phyloP scores from a whole-genome alignment of 164 flowering plant species.

The Magnolia sinica region DNA sequence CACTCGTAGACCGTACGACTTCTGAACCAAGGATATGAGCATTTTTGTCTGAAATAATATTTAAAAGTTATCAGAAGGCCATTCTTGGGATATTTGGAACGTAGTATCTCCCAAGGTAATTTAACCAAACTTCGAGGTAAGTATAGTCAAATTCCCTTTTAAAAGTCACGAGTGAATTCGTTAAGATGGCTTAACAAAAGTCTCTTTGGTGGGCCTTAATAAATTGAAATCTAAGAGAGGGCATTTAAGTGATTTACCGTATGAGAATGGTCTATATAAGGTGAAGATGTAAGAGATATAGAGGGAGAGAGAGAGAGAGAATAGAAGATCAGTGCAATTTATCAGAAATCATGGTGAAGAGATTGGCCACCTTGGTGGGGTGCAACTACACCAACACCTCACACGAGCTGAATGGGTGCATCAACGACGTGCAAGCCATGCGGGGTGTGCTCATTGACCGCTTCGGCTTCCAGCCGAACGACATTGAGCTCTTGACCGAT shows the following conservation, averaged over 20 bases:
- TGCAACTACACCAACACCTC: constrained; percentile 57
- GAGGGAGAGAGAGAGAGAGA: neutral
- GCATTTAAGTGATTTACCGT: neutral
- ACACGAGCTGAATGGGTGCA: constrained; percentile 73
- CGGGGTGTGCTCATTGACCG: constrained; percentile 31
- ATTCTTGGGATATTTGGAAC: no score
- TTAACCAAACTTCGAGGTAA: no score
- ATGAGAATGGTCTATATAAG: neutral
- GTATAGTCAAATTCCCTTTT: no score
- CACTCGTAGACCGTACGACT: no score
- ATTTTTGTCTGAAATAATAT: no score
- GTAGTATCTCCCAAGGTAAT: no score
- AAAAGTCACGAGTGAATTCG: neutral
- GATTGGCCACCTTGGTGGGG: constrained; percentile 58
- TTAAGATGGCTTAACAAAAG: no score
- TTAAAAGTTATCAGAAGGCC: no score
- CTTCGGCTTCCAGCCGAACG: constrained; percentile 45
- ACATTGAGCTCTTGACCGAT: constrained; percentile 54
- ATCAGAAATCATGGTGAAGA: constrained; percentile 26
- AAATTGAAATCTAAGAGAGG: neutral
- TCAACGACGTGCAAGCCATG: constrained; percentile 69
- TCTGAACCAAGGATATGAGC: no score
- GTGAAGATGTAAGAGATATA: neutral
- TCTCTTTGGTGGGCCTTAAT: no score
- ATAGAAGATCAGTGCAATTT: constrained; percentile 1